Evolutionary conservation across 2,329 filamentous ascomycete genomes (phyloP), one percentile per base, ranked within the genome.

Genomic region (Talaromyces marneffei): DNA sequence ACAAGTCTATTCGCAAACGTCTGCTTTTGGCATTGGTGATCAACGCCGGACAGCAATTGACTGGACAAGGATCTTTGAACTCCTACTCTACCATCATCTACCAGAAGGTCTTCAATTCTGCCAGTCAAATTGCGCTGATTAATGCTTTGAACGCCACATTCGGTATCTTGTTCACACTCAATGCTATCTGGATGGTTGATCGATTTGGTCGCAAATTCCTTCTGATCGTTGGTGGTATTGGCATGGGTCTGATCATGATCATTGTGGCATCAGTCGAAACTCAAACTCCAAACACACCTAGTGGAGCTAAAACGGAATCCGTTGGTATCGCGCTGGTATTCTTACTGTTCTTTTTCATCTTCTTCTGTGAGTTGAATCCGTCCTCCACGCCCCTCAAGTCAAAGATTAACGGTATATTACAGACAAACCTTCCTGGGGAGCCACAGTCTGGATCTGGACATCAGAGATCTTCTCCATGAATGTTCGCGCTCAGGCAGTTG

Each of bases 141-240:
- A 90, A 90, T 71, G 87, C 87, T 3, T 78, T 90, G 59, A 90
- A 90, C 71, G 87, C 87, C 42, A 90, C 87, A 5, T 87, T 86
- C 66, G 86, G 86, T 61, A 90, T 90, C 64, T 63, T 90, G 23
- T 90, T 90, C 74, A 90, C 87, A 0, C 78, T 90, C 48, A 90
- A 89, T 66, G 87, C 87, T 14, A 83, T 86, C 39, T 90, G 87
- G 87, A 88, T 86, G 4, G 85, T 88, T 35, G 87, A 90, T 71
- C 82, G 87, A 55, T 90, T 87, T 66, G 88, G 87, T 39, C 82
- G 87, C 57, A 87, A 87, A 67, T 86, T 87, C 78, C 77, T 90
- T 62, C 81, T 91, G 68, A 86, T 90, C 60, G 79, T 86, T 37
- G 87, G 88, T 68, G 87, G 83, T 42, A 74, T 86, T 48, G 87